phyloP scores from a whole-genome alignment of 441 rosid species.

The Syzygium malaccense region DNA sequence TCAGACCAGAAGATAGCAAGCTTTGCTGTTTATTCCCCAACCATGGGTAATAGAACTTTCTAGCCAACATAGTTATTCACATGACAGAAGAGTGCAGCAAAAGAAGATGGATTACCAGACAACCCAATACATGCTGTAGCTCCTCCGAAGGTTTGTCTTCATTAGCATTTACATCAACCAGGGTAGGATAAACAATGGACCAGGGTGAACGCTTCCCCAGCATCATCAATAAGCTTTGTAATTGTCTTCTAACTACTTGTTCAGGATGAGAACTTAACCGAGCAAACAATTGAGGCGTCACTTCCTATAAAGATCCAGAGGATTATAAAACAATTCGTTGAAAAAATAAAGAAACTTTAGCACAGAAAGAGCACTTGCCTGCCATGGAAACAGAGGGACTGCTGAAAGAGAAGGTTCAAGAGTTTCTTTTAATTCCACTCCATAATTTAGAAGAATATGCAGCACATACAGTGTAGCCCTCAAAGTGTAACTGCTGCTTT shows the following conservation, averaged over 20 bases:
- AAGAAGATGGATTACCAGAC: constrained; percentile 56
- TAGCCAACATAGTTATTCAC: neutral
- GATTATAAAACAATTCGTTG: neutral
- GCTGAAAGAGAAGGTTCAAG: constrained; percentile 77
- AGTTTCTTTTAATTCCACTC: constrained; percentile 81
- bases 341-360: constrained; percentile 8
- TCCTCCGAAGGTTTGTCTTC: constrained; percentile 77
- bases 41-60: neutral
- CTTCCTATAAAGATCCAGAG: constrained; percentile 46
- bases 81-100: neutral
- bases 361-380: constrained; percentile 41
- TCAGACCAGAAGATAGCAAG: neutral
- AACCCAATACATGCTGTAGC: constrained; percentile 74
- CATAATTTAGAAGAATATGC: constrained; percentile 81
- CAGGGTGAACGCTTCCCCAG: constrained; percentile 88
- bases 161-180: constrained; percentile 82
- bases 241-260: constrained; percentile 79
- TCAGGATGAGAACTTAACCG: constrained; percentile 95
- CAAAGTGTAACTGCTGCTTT: constrained; percentile 56
- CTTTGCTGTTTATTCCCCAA: neutral
- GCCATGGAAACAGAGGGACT: constrained; percentile 92
- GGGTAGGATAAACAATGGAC: constrained; percentile 88
- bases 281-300: constrained; percentile 92
- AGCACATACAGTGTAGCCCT: constrained; percentile 84
- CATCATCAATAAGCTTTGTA: constrained; percentile 79